Conservation (phyloP, 345 rosid species). For the Mercurialis annua region DNA sequence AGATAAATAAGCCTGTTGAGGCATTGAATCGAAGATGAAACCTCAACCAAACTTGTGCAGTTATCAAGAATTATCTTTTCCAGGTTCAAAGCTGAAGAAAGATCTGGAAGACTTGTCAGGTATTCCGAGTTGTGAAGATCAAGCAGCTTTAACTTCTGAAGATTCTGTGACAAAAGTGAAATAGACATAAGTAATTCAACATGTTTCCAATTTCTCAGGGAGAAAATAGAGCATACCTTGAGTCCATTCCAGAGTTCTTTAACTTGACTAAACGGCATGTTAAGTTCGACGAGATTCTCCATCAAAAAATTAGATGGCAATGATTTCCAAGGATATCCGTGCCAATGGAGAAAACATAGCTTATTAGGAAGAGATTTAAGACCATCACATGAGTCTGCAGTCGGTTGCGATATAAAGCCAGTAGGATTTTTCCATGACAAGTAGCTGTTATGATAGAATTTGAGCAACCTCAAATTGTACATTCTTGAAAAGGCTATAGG, state of each 20-base stretch:
- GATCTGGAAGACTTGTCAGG: neutral
- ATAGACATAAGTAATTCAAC: neutral
- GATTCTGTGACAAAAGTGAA: neutral
- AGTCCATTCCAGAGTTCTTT: conserved; percentile 6
- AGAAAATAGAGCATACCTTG: neutral
- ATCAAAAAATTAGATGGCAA: conserved; percentile 10
- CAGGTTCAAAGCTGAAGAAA: conserved; percentile 2
- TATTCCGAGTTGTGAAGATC: conserved; percentile 8
- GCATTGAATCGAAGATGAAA: conserved; percentile 3
- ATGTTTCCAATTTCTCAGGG: neutral
- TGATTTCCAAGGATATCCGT: conserved; percentile 9
- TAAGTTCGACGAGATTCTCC: conserved; percentile 15
- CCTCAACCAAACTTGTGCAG: conserved; percentile 8
- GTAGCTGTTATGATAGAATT: conserved; percentile 6
- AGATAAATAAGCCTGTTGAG: conserved; percentile 2
- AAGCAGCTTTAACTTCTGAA: conserved; percentile 5
- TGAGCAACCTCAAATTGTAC: conserved; percentile 15
- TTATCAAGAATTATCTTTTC: conserved; percentile 9
- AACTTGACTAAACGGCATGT: conserved; percentile 11
- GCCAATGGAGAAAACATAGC: conserved; percentile 14
- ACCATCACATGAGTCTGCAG: neutral
- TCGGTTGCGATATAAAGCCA: conserved; percentile 4
- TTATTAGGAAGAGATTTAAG: conserved; percentile 14
- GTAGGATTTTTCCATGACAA: conserved; percentile 15
- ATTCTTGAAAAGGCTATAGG: conserved; percentile 9